Conservation (phyloP, 192 early-diverging fungal genomes). For the Gonapodya sp. region DNA sequence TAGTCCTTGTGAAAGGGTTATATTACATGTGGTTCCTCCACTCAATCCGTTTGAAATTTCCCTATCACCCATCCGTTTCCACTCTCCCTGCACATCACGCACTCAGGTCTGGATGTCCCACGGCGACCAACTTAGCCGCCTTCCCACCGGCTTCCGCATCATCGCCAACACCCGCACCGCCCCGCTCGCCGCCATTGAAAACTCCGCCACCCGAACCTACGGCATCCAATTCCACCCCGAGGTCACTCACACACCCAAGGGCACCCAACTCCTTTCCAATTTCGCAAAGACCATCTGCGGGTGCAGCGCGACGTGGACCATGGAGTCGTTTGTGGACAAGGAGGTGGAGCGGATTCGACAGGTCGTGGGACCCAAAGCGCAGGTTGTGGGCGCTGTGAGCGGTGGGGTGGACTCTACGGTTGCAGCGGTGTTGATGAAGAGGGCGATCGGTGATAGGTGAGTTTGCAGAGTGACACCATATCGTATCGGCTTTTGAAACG, state of each 20-base stretch:
- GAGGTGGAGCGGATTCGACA: slow-evolving; percentile 87
- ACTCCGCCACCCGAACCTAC: slow-evolving; percentile 70
- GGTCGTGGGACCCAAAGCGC: slow-evolving; percentile 81
- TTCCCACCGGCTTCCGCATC: slow-evolving; percentile 71
- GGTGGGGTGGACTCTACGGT: slow-evolving; percentile 97
- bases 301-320: slow-evolving; percentile 83
- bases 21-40: slow-evolving; percentile 19
- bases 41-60: slow-evolving; percentile 7
- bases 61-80: slow-evolving; percentile 15
- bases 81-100: not conserved
- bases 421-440: slow-evolving; percentile 91
- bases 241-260: slow-evolving; percentile 91
- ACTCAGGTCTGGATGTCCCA: slow-evolving; percentile 94
- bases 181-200: slow-evolving; percentile 81
- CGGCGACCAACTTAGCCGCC: slow-evolving; percentile 82
- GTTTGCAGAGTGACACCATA: not conserved
- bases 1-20: slow-evolving; percentile 20
- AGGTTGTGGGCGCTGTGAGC: slow-evolving; percentile 93
- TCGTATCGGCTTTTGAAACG: not conserved
- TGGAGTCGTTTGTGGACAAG: slow-evolving; percentile 94
- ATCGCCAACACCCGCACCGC: slow-evolving; percentile 81
- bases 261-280: slow-evolving; percentile 75
- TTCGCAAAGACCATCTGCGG: slow-evolving; percentile 88
- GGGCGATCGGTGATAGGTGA: slow-evolving; percentile 87
- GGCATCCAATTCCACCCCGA: slow-evolving; percentile 99